Base-by-base conservation (phyloP, 2,329 filamentous ascomycete genomes). In the Hysterium pulicare region DNA sequence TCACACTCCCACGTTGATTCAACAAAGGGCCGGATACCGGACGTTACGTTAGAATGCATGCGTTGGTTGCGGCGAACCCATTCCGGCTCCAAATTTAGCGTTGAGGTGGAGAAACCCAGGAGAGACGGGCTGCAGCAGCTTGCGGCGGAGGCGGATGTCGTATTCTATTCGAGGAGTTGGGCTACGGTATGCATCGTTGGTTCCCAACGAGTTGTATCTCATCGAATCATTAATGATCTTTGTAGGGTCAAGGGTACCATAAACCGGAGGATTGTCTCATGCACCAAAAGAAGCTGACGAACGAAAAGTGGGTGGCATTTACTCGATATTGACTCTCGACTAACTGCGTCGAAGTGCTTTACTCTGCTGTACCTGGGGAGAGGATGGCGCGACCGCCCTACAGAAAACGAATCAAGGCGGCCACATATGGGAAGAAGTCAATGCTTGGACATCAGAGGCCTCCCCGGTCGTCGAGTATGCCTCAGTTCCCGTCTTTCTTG, bases 101-200 rank as follows among this genome's bases (percentile, higher is more conserved):
- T 88, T 41, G 86, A 89, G 63, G 69, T 85, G 32, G 85, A 89
- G 67, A 88, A 86, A 59, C 84, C 84, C 2, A 74, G 72, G 10
- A 75, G 85, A 9, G 61, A 66, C 21, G 82, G 81, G 2, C 71
- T 88, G 42, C 66, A 71, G 38, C 71, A 77, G 21, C 72, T 87
- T 36, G 82, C 82, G 20, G 70, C 71, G 28, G 71, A 76, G 51
- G 84, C 83, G 19, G 81, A 88, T 56, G 75, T 86, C 15, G 78
- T 88, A n/a, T 87, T 88, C 61, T 88, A 84, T 66, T 86, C 84
- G 10, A 78, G 76, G 54, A 74, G 72, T 38, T 89, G 85, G 84
- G 84, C 84, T 45, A 76, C 83, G 70, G 83, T 84, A 31, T 34
- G 45, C 33, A 9, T n/a, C n/a, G n/a, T n/a, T n/a, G n/a, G n/a